Evolutionary conservation across 805 yeast species (phyloP), one percentile per base, ranked within the genome.

Genomic region (Blastobotrys mokoenaii): DNA sequence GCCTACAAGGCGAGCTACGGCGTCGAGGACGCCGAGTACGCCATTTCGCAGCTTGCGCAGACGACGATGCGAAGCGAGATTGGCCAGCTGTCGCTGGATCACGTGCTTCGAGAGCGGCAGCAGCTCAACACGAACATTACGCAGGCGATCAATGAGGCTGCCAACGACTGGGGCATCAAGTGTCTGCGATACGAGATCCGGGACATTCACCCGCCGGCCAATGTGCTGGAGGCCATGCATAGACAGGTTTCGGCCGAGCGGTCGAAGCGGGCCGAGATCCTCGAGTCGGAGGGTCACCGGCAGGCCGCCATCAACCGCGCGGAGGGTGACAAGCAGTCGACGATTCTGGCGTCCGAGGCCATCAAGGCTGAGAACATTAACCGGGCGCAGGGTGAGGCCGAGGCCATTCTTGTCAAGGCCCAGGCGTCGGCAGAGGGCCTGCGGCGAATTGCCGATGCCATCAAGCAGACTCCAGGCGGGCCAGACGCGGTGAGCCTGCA

Each of bases 31-130:
- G 86, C 88, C 41, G 85, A 81, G 58, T 86, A 82, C 61, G 95
- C 95, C 33, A 79, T 86, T 45, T 71, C 83, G 35, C 95, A 86
- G 64, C 72, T 86, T 52, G 95, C 95, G 0, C 95, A 85, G 62
- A 86, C 95, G 9, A 84, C 95, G 11, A 85, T 85, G 95, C 72
- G 95, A 57, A 79, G 87, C 1, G 95, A 85, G 62, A 85, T 85
- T 58, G 95, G 95, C 42, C 85, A 84, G 52, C 68, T 85, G 69
- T 72, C 88, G 2, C 72, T 85, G 55, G 95, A 86, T 61, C 77
- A 80, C 40, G 94, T 84, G 14, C 70, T 85, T 53, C 73, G 78
- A 49, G 95, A 85, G 62, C 74, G 95, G 62, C 89, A 82, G 59
- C 59, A 73, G 29, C 71, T 85, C 54, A 85, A 85, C 64, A 63